Conservation (phyloP, 2,329 filamentous ascomycete genomes). For the Phaeophleospora eucalypticola region DNA sequence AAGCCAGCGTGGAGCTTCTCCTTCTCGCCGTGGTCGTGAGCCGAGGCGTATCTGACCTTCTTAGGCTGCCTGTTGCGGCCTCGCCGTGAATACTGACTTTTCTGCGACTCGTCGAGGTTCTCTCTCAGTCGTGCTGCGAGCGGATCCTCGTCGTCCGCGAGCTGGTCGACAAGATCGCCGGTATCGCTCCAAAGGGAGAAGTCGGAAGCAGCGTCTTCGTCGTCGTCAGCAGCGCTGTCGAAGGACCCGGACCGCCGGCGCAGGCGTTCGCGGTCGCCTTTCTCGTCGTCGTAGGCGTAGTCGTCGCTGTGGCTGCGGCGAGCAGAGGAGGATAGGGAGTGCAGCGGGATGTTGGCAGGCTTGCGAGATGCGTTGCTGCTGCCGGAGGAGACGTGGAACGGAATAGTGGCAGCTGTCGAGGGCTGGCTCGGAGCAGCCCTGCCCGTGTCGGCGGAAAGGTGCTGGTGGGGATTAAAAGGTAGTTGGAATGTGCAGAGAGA, state of each 20-base stretch:
- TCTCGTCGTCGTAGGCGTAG: conserved; percentile 45
- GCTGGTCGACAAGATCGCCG: conserved; percentile 88
- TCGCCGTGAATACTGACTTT: conserved; percentile 5
- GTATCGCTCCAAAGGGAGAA: conserved; percentile 90
- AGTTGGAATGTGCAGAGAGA: background rate
- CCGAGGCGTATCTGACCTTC: conserved; percentile 62
- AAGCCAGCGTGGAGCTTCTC: conserved; percentile 36
- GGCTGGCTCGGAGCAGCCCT: conserved; percentile 34
- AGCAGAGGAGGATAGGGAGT: conserved; percentile 57
- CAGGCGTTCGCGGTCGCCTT: conserved; percentile 47
- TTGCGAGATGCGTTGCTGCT: conserved; percentile 56
- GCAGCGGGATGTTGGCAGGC: conserved; percentile 84
- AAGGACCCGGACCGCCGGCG: conserved; percentile 34
- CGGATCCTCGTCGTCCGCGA: conserved; percentile 77
- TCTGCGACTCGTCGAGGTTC: conserved; percentile 53
- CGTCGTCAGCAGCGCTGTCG: conserved; percentile 13
- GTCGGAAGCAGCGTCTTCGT: conserved; percentile 48
- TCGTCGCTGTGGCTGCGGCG: conserved; percentile 38
- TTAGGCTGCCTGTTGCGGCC: conserved; percentile 39
- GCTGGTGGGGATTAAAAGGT: background rate
- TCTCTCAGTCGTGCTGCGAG: conserved; percentile 66
- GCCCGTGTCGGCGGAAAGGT: background rate
- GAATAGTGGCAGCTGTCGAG: conserved; percentile 72
- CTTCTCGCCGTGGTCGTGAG: conserved; percentile 22
- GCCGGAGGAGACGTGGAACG: conserved; percentile 38